These are phyloP conservation scores for Daldinia bambusicola DNA, from an alignment of 495 filamentous ascomycete genomes.

Conservation along the genomic window DNA sequence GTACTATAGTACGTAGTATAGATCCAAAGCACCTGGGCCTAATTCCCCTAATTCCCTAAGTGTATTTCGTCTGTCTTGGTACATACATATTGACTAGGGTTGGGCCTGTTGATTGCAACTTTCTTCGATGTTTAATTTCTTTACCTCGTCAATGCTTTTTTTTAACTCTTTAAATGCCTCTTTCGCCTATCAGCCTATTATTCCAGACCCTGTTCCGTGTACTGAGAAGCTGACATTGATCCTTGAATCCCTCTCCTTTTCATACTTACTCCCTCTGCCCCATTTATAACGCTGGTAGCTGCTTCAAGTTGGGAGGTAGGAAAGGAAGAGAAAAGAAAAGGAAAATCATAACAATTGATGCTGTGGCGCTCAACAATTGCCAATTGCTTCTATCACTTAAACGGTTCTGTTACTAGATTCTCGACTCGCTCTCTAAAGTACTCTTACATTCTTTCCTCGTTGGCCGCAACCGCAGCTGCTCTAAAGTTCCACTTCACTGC, in stretches of 20 bases:
- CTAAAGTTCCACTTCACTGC: conserved; percentile 23
- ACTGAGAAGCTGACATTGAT: conserved; percentile 27
- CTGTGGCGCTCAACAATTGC: conserved; percentile 20
- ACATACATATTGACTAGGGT: conserved; percentile 30
- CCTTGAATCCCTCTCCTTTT: conserved; percentile 13
- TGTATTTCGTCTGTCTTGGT: conserved; percentile 5
- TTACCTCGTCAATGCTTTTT: conserved; percentile 22
- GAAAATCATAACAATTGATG: conserved; percentile 15
- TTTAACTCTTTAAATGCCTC: conserved; percentile 8
- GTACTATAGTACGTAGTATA: no score
- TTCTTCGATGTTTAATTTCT: conserved; percentile 23
- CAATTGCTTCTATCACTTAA: conserved; percentile 13
- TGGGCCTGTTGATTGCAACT: background rate
- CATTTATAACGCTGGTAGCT: conserved; percentile 24
- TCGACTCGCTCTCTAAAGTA: conserved; percentile 28
- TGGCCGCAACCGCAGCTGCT: conserved; percentile 12
- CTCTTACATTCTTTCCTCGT: conserved; percentile 15
- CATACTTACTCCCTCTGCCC: background rate
- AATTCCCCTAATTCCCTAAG: background rate
- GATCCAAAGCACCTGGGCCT: background rate
- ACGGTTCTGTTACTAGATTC: conserved; percentile 12
- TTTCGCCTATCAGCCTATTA: conserved; percentile 30
- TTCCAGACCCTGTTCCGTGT: conserved; percentile 25
- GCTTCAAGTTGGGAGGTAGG: background rate
- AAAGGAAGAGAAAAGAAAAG: background rate